phyloP scores from a whole-genome alignment of 371 early-diverging fungal genomes.

The Cokeromyces recurvatus region DNA sequence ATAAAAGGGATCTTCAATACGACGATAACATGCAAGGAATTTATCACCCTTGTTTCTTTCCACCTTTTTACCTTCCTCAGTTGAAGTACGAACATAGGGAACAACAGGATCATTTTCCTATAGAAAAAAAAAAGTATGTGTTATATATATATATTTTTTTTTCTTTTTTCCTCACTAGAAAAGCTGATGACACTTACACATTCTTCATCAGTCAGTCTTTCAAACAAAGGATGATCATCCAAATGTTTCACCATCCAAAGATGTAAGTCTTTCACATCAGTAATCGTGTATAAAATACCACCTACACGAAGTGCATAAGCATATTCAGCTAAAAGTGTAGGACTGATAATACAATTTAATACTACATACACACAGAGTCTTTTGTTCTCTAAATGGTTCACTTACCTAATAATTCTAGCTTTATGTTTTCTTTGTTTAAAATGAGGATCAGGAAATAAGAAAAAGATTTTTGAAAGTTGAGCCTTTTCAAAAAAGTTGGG shows the following conservation, averaged over 20 bases:
- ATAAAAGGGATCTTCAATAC: constrained; percentile 62
- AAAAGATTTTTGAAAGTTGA: constrained; percentile 95
- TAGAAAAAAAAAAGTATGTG: not conserved
- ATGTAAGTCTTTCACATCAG: constrained; percentile 92
- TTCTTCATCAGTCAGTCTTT: constrained; percentile 82
- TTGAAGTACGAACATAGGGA: constrained; percentile 76
- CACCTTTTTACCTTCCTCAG: constrained; percentile 98
- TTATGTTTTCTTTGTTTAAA: constrained; percentile 99
- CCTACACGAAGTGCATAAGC: constrained; percentile 88
- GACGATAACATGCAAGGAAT: constrained; percentile 86
- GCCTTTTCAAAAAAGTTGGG: constrained; percentile 97
- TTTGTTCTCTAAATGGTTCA: no score
- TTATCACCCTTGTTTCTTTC: constrained; percentile 93
- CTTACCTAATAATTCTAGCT: constrained; percentile 93
- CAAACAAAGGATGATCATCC: constrained; percentile 92
- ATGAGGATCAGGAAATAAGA: constrained; percentile 99
- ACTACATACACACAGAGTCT: no score
- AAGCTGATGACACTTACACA: constrained; percentile 59
- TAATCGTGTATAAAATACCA: constrained; percentile 94
- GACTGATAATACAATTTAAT: constrained; percentile 58
- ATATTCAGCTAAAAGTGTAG: constrained; percentile 89
- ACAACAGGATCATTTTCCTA: constrained; percentile 84
- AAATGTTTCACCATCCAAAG: constrained; percentile 96
- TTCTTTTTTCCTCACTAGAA: not conserved
- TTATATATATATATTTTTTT: not conserved